Evolutionary conservation across 1,284 basidiomycete genomes (phyloP).

Genomic region (Malassezia psittaci): DNA sequence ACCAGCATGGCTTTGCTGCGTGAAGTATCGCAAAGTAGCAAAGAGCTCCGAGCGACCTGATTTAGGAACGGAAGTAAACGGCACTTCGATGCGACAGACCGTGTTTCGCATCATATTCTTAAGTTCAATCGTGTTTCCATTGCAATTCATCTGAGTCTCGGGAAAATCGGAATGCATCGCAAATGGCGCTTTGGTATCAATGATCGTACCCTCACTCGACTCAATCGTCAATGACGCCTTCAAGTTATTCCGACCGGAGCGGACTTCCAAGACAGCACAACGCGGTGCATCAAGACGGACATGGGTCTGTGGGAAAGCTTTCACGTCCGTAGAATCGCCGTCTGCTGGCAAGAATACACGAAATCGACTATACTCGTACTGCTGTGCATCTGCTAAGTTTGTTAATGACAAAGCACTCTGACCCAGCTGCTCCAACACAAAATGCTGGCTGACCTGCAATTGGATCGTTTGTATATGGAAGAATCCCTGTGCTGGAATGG

Average conservation of each 20-base stretch:
- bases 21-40: constrained; percentile 20
- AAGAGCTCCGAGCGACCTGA: constrained; percentile 14
- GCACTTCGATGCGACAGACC: constrained; percentile 14
- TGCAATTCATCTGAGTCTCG: not conserved
- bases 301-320: constrained; percentile 16
- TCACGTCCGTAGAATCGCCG: constrained; percentile 22
- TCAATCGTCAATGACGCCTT: constrained; percentile 20
- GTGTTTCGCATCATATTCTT: not conserved
- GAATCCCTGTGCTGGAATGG: constrained; percentile 24
- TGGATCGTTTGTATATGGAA: constrained; percentile 40
- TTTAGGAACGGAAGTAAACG: constrained; percentile 18
- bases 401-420: not conserved
- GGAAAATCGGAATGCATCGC: too few relatives aligned
- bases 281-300: constrained; percentile 30
- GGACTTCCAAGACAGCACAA: constrained; percentile 21
- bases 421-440: constrained; percentile 32
- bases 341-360: constrained; percentile 33
- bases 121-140: not conserved
- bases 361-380: constrained; percentile 8
- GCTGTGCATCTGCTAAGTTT: constrained; percentile 9
- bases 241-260: constrained; percentile 26
- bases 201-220: not conserved
- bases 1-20: constrained; percentile 13
- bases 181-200: not conserved
- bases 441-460: constrained; percentile 26